These are phyloP conservation scores for Auriculariales sp. DNA, from an alignment of 768 basidiomycete species.

Conservation along the genomic window DNA sequence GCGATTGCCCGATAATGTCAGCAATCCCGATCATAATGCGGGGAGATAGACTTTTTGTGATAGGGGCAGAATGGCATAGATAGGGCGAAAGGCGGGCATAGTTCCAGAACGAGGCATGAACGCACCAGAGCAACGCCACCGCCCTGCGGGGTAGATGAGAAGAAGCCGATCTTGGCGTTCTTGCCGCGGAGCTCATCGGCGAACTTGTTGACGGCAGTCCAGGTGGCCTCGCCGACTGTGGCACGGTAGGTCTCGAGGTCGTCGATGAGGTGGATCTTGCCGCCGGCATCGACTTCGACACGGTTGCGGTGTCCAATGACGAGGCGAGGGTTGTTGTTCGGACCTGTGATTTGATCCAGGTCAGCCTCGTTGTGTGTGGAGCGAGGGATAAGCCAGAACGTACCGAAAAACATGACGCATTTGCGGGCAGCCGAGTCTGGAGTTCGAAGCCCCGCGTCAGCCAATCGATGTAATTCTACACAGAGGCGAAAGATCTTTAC, in stretches of 20 bases:
- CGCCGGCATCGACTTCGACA: constrained; percentile 76
- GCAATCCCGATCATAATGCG: neutral
- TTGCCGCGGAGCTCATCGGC: constrained; percentile 75
- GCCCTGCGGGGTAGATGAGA: constrained; percentile 92
- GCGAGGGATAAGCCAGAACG: too few species aligned
- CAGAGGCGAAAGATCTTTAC: neutral
- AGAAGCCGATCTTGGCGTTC: constrained; percentile 84
- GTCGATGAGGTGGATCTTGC: constrained; percentile 75
- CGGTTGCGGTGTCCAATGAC: constrained; percentile 73
- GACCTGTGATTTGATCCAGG: constrained; percentile 41
- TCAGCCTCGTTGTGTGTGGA: neutral
- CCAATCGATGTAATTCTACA: neutral
- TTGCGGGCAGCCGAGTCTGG: constrained; percentile 71
- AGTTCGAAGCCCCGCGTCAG: too few species aligned
- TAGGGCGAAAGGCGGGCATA: neutral
- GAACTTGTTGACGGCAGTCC: constrained; percentile 70
- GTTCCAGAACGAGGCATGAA: constrained; percentile 16
- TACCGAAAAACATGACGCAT: constrained; percentile 41
- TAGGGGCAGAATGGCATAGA: neutral
- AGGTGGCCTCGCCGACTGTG: constrained; percentile 58
- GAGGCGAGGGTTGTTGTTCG: constrained; percentile 70
- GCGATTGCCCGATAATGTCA: neutral
- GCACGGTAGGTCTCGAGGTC: constrained; percentile 66
- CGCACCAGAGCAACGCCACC: constrained; percentile 86
- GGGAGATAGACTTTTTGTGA: neutral